Evolutionary conservation across 1,284 basidiomycete species (phyloP).

Genomic region (Marasmius fiardii): DNA sequence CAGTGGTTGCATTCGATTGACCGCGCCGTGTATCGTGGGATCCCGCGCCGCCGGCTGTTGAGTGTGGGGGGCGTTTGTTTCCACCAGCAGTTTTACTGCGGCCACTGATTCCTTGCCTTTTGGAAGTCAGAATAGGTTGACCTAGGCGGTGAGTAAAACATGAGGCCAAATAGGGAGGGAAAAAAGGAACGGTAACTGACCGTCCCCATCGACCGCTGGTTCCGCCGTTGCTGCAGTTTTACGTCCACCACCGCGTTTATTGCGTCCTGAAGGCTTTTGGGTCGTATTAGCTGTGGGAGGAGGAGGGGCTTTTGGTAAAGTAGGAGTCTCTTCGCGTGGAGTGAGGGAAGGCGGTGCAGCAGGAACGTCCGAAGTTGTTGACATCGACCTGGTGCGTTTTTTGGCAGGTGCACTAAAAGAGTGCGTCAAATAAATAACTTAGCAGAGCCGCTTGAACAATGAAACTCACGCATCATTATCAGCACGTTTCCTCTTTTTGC

Average conservation of each 20-base stretch:
- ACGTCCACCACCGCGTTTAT: slow-evolving; percentile 41
- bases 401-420: slow-evolving; percentile 9
- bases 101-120: slow-evolving; percentile 43
- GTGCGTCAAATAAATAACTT: slow-evolving; percentile 16
- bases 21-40: slow-evolving; percentile 47
- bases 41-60: slow-evolving; percentile 35
- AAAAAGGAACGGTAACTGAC: slow-evolving; percentile 33
- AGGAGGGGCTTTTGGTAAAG: slow-evolving; percentile 14
- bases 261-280: slow-evolving; percentile 26
- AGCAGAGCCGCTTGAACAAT: slow-evolving; percentile 5
- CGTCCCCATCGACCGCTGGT: slow-evolving; percentile 59
- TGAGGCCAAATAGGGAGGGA: slow-evolving; percentile 26
- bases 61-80: slow-evolving; percentile 44
- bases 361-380: slow-evolving; percentile 58
- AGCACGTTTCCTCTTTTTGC: slow-evolving; percentile 71
- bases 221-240: slow-evolving; percentile 40
- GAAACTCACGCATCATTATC: slow-evolving; percentile 66
- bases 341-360: slow-evolving; percentile 31
- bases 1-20: slow-evolving; percentile 31
- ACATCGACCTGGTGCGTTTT: slow-evolving; percentile 63
- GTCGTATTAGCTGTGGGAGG: slow-evolving; percentile 27
- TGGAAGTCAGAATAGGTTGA: slow-evolving; percentile 21
- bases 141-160: slow-evolving; percentile 17
- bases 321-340: slow-evolving; percentile 45
- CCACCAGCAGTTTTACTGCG: slow-evolving; percentile 38